Evolutionary conservation across 345 rosid species (phyloP).

Genomic region (Schrenkiella parvula): DNA sequence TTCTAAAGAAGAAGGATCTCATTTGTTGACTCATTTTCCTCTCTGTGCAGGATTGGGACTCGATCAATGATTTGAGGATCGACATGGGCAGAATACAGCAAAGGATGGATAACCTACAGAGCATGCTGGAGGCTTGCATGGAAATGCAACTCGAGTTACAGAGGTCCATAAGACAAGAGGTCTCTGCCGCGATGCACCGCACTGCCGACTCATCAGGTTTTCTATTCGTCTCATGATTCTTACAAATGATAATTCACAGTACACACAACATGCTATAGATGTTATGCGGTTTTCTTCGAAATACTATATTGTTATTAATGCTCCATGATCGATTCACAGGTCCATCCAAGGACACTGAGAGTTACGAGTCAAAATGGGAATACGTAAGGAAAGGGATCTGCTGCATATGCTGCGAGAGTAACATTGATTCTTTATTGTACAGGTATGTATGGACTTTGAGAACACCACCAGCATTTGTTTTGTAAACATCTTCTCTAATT

Average conservation of each 20-base stretch:
- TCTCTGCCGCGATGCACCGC: slow-evolving; percentile 79
- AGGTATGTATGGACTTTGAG: slow-evolving; percentile 44
- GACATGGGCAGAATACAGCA: slow-evolving; percentile 95
- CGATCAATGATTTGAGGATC: slow-evolving; percentile 69
- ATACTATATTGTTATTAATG: background rate
- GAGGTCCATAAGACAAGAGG: slow-evolving; percentile 84
- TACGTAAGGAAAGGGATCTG: slow-evolving; percentile 79
- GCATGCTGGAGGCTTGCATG: slow-evolving; percentile 95
- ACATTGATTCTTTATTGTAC: slow-evolving; percentile 78
- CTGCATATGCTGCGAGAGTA: slow-evolving; percentile 64
- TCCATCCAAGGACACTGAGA: slow-evolving; percentile 27
- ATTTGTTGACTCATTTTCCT: background rate
- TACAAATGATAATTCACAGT: background rate
- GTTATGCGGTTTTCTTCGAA: background rate
- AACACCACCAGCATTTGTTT: background rate
- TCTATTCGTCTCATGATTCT: background rate
- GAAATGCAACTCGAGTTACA: slow-evolving; percentile 98
- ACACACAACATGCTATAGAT: background rate
- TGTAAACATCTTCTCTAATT: background rate
- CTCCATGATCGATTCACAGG: slow-evolving; percentile 41
- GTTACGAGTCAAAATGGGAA: slow-evolving; percentile 66
- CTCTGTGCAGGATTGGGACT: slow-evolving; percentile 71
- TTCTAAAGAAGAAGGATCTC: background rate
- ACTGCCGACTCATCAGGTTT: slow-evolving; percentile 57
- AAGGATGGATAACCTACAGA: slow-evolving; percentile 87